Evolutionary conservation across 2,329 filamentous ascomycete species (phyloP).

Genomic region (Paracorniculantispora psalliotae): DNA sequence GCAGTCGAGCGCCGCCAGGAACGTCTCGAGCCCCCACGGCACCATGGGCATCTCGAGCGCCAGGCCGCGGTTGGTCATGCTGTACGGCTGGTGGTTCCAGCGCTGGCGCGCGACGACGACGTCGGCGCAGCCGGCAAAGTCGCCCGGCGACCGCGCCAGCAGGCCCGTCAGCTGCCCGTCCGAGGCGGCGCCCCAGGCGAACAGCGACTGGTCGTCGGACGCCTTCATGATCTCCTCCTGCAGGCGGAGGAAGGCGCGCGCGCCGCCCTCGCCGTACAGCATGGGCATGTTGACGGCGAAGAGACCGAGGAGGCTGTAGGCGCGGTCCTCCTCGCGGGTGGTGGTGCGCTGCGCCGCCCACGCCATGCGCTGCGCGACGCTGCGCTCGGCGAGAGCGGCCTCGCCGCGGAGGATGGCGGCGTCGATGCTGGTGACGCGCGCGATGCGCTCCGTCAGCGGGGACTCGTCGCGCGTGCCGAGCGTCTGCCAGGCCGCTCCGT

Average conservation of each 20-base stretch:
- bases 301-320: conserved; percentile 23
- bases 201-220: conserved; percentile 19
- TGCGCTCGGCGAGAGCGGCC: not conserved
- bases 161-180: not conserved
- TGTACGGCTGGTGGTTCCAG: conserved; percentile 9
- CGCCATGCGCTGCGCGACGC: conserved; percentile 20
- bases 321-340: conserved; percentile 21
- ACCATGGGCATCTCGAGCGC: conserved; percentile 11
- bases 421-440: not conserved
- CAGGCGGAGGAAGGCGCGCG: conserved; percentile 16
- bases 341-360: conserved; percentile 21
- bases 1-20: conserved; percentile 12
- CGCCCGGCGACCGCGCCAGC: not conserved
- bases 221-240: conserved; percentile 22
- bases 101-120: not conserved
- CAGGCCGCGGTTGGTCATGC: conserved; percentile 12
- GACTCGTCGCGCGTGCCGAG: conserved; percentile 22
- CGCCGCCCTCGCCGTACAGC: conserved; percentile 20
- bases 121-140: conserved; percentile 5
- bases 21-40: conserved; percentile 13
- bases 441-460: conserved; percentile 15
- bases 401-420: conserved; percentile 14
- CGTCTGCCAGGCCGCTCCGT: conserved; percentile 22
- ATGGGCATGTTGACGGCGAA: conserved; percentile 24
- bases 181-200: conserved; percentile 17